Conservation (phyloP, 2,329 filamentous ascomycete genomes). For the Sclerotinia nivalis region DNA sequence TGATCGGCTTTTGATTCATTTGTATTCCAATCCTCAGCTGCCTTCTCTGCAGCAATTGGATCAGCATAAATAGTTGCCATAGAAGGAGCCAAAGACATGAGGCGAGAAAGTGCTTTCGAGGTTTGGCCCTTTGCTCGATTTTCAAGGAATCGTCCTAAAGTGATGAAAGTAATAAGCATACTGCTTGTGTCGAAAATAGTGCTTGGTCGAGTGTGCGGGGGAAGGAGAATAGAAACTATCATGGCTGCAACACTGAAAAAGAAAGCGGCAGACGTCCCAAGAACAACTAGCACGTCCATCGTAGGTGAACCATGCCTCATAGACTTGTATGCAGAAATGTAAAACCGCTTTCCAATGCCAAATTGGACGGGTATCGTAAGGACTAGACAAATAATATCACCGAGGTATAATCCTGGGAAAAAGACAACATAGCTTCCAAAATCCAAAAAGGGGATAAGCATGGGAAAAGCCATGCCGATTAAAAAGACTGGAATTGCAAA, state of each 20-base stretch:
- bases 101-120: conserved; percentile 83
- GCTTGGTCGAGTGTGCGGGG: conserved; percentile 75
- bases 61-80: conserved; percentile 97
- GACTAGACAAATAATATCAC: conserved; percentile 78
- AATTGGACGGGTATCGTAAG: conserved; percentile 95
- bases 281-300: conserved; percentile 94
- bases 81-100: conserved; percentile 95
- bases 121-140: conserved; percentile 96
- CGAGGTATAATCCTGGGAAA: conserved; percentile 77
- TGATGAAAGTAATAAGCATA: conserved; percentile 97
- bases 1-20: conserved; percentile 49
- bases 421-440: conserved; percentile 69
- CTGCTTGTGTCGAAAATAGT: conserved; percentile 98
- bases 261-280: conserved; percentile 93
- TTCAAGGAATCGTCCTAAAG: conserved; percentile 85
- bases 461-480: conserved; percentile 91
- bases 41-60: conserved; percentile 89
- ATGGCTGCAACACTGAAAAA: conserved; percentile 92
- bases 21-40: conserved; percentile 74
- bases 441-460: conserved; percentile 74
- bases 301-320: conserved; percentile 88
- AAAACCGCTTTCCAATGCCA: conserved; percentile 92
- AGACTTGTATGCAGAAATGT: conserved; percentile 89
- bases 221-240: conserved; percentile 73
- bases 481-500: conserved; percentile 92